These are phyloP conservation scores for Phytophthora capsici DNA, from an alignment of 352 stramenopile species.

Conservation along the genomic window DNA sequence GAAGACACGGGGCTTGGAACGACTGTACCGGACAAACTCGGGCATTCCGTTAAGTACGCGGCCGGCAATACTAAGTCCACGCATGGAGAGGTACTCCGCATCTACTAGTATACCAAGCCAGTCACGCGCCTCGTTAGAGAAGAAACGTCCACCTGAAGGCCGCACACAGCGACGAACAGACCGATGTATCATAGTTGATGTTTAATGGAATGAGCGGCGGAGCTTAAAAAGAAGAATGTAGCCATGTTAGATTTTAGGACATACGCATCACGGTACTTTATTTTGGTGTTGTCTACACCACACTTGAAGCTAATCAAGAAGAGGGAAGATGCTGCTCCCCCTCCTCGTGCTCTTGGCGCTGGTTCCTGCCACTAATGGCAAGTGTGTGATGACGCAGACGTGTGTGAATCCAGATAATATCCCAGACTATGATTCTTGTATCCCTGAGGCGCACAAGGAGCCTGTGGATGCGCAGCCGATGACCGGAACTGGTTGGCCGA, in stretches of 20 bases:
- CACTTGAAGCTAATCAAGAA: slow-evolving; percentile 23
- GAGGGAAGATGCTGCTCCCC: slow-evolving; percentile 10
- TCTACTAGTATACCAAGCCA: slow-evolving; percentile 34
- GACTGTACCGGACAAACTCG: slow-evolving; percentile 27
- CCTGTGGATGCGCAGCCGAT: slow-evolving; percentile 48
- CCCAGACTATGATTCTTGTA: slow-evolving; percentile 75
- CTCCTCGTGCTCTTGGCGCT: slow-evolving; percentile 19
- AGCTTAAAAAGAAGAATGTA: background rate
- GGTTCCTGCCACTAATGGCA: slow-evolving; percentile 16
- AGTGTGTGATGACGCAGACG: slow-evolving; percentile 82
- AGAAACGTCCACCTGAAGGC: slow-evolving; percentile 3
- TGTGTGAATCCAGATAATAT: slow-evolving; percentile 78
- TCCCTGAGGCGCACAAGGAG: slow-evolving; percentile 63
- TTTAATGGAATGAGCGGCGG: slow-evolving; percentile 6
- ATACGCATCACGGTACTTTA: background rate
- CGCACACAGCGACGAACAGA: slow-evolving; percentile 1
- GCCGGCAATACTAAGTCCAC: slow-evolving; percentile 21
- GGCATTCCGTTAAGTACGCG: slow-evolving; percentile 30
- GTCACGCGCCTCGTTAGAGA: slow-evolving; percentile 10
- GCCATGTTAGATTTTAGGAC: background rate
- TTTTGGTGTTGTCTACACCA: background rate
- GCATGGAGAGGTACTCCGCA: slow-evolving; percentile 34
- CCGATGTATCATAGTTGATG: slow-evolving; percentile 17
- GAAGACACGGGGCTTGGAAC: slow-evolving; percentile 40
- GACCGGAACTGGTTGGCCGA: slow-evolving; percentile 41